A percentile compares a stretch with the other conserved stretches of the same genome.
Evolutionary conservation across 768 basidiomycete species (phyloP).

Genomic region (Boletus patriciae): DNA sequence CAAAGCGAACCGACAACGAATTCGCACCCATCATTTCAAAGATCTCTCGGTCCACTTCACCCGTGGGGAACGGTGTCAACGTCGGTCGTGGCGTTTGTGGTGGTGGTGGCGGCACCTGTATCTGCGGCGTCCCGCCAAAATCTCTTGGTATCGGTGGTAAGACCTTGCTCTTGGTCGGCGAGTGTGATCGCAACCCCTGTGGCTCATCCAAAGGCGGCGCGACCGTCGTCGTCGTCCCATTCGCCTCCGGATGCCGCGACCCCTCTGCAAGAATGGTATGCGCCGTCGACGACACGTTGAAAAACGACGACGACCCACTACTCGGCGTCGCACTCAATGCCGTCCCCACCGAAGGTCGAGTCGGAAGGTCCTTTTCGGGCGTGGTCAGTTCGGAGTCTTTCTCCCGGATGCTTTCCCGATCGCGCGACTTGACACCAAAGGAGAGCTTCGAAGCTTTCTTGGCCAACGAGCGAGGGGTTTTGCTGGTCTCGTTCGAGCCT

Average conservation of each 20-base stretch:
- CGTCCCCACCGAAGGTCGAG: conserved; percentile 44
- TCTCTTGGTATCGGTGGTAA: conserved; percentile 83
- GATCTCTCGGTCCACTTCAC: conserved; percentile 63
- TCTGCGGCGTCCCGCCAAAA: conserved; percentile 40
- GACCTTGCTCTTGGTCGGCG: conserved; percentile 59
- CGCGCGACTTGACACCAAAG: conserved; percentile 63
- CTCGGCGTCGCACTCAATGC: conserved; percentile 65
- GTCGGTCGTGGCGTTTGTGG: conserved; percentile 38
- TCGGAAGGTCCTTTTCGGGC: conserved; percentile 48
- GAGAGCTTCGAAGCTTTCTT: conserved; percentile 81
- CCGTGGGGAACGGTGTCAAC: conserved; percentile 58
- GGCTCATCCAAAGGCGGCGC: conserved; percentile 28
- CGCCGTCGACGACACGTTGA: conserved; percentile 69
- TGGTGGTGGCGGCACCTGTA: conserved; percentile 6
- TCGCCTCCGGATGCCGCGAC: conserved; percentile 29
- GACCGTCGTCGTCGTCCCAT: conserved; percentile 22
- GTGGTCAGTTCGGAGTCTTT: conserved; percentile 41
- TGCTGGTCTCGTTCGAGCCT: conserved; percentile 52
- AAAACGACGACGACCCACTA: conserved; percentile 81
- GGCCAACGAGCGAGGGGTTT: conserved; percentile 53
- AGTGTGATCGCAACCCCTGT: conserved; percentile 42
- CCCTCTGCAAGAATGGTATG: conserved; percentile 41
- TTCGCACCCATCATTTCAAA: conserved; percentile 76
- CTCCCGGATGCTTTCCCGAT: conserved; percentile 45
- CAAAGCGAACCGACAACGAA: conserved; percentile 88